A percentile compares a stretch with the other conserved stretches of the same genome.
phyloP scores from a whole-genome alignment of 495 filamentous ascomycete genomes.

The Paragyromitra xinjiangensis region DNA sequence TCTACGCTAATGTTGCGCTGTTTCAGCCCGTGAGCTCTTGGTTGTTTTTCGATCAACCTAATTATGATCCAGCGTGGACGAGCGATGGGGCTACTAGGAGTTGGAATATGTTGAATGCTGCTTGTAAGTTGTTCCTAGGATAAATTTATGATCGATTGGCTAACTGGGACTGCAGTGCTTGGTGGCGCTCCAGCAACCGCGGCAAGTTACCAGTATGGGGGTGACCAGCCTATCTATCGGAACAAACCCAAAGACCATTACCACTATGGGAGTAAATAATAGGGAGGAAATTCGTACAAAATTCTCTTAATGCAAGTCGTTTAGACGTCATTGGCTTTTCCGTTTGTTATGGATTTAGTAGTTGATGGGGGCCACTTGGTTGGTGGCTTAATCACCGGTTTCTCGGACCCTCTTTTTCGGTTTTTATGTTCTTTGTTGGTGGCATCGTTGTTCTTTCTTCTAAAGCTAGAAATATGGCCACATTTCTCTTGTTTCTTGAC shows the following conservation, averaged over 20 bases:
- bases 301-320: no score
- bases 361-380: not conserved
- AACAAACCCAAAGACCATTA: not conserved
- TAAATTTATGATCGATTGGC: not conserved
- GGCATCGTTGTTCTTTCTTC: slow-evolving; percentile 3
- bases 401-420: not conserved
- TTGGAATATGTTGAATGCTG: slow-evolving; percentile 88
- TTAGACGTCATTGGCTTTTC: not conserved
- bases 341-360: not conserved
- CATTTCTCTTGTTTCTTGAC: not conserved
- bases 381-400: not conserved
- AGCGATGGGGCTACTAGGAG: slow-evolving; percentile 87
- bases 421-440: not conserved
- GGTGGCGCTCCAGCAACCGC: slow-evolving; percentile 32
- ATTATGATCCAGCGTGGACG: slow-evolving; percentile 76
- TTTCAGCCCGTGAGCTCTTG: slow-evolving; percentile 75
- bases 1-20: slow-evolving; percentile 83
- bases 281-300: not conserved
- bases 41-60: slow-evolving; percentile 72
- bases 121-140: slow-evolving; percentile 33
- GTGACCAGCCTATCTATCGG: slow-evolving; percentile 1
- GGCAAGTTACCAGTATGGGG: slow-evolving; percentile 1
- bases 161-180: slow-evolving; percentile 34
- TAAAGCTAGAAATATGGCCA: not conserved
- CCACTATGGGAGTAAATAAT: not conserved